Percentiles rank a stretch among this genome's conserved stretches.
Evolutionary conservation across 352 stramenopile genomes (phyloP).

Genomic region (Pythium insidiosum): DNA sequence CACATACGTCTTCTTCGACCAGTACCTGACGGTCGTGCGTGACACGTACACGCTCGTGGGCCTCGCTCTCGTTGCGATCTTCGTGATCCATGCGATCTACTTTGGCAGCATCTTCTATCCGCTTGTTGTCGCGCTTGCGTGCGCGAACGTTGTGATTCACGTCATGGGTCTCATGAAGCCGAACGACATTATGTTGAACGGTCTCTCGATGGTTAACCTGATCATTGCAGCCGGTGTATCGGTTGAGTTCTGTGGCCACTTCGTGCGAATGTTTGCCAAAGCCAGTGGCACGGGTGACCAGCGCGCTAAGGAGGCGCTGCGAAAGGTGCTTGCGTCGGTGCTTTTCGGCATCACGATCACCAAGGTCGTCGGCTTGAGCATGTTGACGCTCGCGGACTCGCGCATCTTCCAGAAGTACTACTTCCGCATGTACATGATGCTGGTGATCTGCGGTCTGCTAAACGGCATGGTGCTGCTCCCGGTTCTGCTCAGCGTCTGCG

Average conservation of each 20-base stretch:
- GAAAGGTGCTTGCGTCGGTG: constrained; percentile 30
- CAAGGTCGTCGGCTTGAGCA: constrained; percentile 77
- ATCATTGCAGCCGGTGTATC: constrained; percentile 64
- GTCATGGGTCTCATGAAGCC: constrained; percentile 58
- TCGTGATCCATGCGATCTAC: too few relatives aligned
- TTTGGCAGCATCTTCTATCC: constrained; percentile 42
- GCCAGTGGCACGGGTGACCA: constrained; percentile 11
- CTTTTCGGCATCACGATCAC: constrained; percentile 85
- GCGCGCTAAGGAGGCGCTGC: constrained; percentile 18
- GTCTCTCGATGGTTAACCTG: constrained; percentile 76
- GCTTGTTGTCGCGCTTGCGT: constrained; percentile 30
- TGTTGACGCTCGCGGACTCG: constrained; percentile 73
- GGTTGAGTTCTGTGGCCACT: constrained; percentile 75
- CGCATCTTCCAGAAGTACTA: constrained; percentile 88
- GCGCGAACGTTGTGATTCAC: constrained; percentile 40
- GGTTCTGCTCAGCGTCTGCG: constrained; percentile 41
- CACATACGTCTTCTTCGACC: constrained; percentile 56
- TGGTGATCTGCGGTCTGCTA: constrained; percentile 73
- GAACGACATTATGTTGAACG: constrained; percentile 67
- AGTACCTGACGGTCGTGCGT: constrained; percentile 51
- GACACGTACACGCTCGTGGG: constrained; percentile 46
- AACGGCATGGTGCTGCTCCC: constrained; percentile 65
- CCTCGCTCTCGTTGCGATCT: constrained; percentile 32
- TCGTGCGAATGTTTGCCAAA: constrained; percentile 57
- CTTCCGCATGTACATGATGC: constrained; percentile 86